Base-by-base conservation (phyloP, 2,329 filamentous ascomycete genomes). In the Cercospora zeina region DNA sequence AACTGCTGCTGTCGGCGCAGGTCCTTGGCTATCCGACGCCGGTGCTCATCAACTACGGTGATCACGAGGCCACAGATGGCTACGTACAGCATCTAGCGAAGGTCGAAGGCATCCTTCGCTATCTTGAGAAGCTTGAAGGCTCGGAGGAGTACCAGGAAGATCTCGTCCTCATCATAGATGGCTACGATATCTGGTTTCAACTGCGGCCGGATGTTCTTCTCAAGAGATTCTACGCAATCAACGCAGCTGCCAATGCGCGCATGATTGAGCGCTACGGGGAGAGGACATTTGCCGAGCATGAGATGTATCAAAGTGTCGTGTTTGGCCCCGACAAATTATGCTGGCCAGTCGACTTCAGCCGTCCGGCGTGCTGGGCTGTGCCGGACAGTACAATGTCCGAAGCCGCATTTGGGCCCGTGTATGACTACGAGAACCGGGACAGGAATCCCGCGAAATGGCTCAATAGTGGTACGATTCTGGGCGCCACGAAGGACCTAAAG, bases 361-460 rank as follows among this genome's bases (percentile, higher is more conserved):
- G 70, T 50, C 68, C 72, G 16, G 72, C 71, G 2, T 75, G 73
- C 62, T 74, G 71, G 71, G 70, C 71, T 14, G 68, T 72, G 4
- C 71, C 72, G 14, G 61, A 68, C 13, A 66, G 66, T 14, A 65
- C 66, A 4, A 31, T 74, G 16, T 56, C 64, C 6, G 34, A 77
- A 7, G 76, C 80, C 64, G 76, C 76, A 0, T 83, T 82, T 67
- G 81, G 81, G 2, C 76, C 75, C 62, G 68, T 76, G 37, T 82
- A 79, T 1, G 79, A 81, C 65, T 72, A 63, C 36, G 67, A 70
- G 0, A 68, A 77, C 37, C 72, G 73, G 10, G 72, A 73, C 57
- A 69, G 75, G 45, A 80, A 77, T 49, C 75, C 78, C 2, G 80
- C 82, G 3, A 74, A 79, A 39, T 85, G 78, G 74, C 71, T 85